Conservation (phyloP, 257 asterid species). For the Fraxinus anomala region DNA sequence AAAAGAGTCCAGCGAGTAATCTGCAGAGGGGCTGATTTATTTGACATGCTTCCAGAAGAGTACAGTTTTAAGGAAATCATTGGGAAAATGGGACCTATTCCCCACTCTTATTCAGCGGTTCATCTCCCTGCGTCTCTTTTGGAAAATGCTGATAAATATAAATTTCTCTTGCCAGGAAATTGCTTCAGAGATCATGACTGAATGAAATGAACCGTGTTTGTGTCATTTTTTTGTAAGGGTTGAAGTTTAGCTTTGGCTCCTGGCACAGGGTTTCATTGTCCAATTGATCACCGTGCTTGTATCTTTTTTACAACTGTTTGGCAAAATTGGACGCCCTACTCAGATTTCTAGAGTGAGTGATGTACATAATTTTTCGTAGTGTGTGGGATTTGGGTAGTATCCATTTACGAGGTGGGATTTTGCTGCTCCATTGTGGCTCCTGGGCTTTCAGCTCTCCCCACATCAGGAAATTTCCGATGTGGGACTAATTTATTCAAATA, state of each 20-base stretch:
- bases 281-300: constrained; percentile 40
- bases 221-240: constrained; percentile 38
- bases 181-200: constrained; percentile 70
- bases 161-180: constrained; percentile 78
- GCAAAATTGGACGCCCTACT: constrained; percentile 37
- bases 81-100: constrained; percentile 84
- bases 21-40: constrained; percentile 77
- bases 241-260: constrained; percentile 40
- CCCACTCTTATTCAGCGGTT: constrained; percentile 83
- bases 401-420: constrained; percentile 25
- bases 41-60: constrained; percentile 91
- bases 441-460: constrained; percentile 25
- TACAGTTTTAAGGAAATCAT: constrained; percentile 81
- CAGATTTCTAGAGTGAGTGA: constrained; percentile 43
- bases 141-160: constrained; percentile 61
- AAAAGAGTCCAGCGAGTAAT: constrained; percentile 74
- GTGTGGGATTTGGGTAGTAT: constrained; percentile 17
- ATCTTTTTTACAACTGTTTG: constrained; percentile 42
- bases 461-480: constrained; percentile 39
- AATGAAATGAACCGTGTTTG: constrained; percentile 5
- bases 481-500: constrained; percentile 33
- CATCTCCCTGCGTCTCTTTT: constrained; percentile 70
- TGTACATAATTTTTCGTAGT: constrained; percentile 37
- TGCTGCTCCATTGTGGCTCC: constrained; percentile 4
- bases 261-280: constrained; percentile 35